These are phyloP conservation scores for Xylariaceae sp. DNA, from an alignment of 2,329 filamentous ascomycete genomes.

Conservation along the genomic window DNA sequence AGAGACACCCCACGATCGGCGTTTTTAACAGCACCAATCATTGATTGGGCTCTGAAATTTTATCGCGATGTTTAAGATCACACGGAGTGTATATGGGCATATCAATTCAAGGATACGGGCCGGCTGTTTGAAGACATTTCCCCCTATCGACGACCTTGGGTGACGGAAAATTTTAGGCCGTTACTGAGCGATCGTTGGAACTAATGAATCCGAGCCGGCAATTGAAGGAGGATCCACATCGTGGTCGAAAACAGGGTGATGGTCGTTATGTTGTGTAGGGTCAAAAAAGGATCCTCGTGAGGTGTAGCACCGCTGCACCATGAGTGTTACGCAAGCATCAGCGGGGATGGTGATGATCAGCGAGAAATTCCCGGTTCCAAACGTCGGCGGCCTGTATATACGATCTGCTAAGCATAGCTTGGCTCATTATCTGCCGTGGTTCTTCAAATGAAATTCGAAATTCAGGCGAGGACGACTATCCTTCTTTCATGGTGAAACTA, in stretches of 20 bases:
- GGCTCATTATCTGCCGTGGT: slow-evolving; percentile 19
- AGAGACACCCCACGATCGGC: slow-evolving; percentile 36
- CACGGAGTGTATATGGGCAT: slow-evolving; percentile 29
- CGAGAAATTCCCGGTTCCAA: slow-evolving; percentile 18
- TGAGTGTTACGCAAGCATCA: slow-evolving; percentile 20
- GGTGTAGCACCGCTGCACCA: slow-evolving; percentile 18
- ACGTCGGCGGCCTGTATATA: slow-evolving; percentile 35
- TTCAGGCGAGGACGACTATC: slow-evolving; percentile 24
- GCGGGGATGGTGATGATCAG: slow-evolving; percentile 18
- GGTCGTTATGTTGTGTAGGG: slow-evolving; percentile 20
- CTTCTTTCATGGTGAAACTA: slow-evolving; percentile 14
- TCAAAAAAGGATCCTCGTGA: slow-evolving; percentile 20
- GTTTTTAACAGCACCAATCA: slow-evolving; percentile 33
- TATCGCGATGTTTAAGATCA: slow-evolving; percentile 22
- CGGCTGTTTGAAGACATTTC: slow-evolving; percentile 15
- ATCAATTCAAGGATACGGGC: slow-evolving; percentile 15
- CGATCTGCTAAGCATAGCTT: slow-evolving; percentile 22
- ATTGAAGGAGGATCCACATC: slow-evolving; percentile 13
- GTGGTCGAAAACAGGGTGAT: slow-evolving; percentile 15
- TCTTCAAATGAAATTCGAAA: slow-evolving; percentile 32
- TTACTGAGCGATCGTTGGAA: slow-evolving; percentile 21
- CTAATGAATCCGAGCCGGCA: slow-evolving; percentile 13
- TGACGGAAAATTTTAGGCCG: slow-evolving; percentile 15
- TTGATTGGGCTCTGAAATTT: slow-evolving; percentile 31
- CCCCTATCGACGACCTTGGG: slow-evolving; percentile 13